These are phyloP conservation scores for Ogataea degrootiae DNA, from an alignment of 805 yeast species.

Conservation along the genomic window DNA sequence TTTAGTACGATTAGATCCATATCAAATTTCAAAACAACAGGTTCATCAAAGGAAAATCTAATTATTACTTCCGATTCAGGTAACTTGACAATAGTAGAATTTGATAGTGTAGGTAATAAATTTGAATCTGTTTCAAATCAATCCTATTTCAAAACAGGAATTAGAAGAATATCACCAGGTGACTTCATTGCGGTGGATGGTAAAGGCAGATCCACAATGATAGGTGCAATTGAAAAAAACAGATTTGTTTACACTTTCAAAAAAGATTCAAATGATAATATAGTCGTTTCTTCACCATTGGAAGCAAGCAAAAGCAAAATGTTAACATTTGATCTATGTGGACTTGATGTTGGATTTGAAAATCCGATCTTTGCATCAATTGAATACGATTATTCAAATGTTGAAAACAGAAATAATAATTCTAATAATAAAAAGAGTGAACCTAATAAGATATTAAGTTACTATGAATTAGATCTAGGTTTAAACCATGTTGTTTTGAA, in stretches of 20 bases:
- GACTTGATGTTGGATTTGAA: constrained; percentile 71
- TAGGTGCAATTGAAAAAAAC: constrained; percentile 68
- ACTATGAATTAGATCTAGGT: constrained; percentile 83
- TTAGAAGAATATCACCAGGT: constrained; percentile 74
- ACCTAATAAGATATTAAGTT: constrained; percentile 39
- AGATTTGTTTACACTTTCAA: constrained; percentile 66
- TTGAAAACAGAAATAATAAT: constrained; percentile 12
- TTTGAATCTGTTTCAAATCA: constrained; percentile 49
- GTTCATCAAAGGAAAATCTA: constrained; percentile 51
- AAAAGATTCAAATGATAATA: constrained; percentile 39
- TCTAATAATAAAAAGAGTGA: background rate
- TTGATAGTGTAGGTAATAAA: constrained; percentile 20
- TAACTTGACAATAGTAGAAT: constrained; percentile 44
- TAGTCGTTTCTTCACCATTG: constrained; percentile 66
- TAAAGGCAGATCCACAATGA: constrained; percentile 60
- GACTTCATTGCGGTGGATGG: constrained; percentile 67
- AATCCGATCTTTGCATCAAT: constrained; percentile 83
- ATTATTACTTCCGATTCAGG: constrained; percentile 80
- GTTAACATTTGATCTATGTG: constrained; percentile 50
- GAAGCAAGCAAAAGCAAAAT: constrained; percentile 52
- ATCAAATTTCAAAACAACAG: constrained; percentile 47
- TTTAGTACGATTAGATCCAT: constrained; percentile 58
- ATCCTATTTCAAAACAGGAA: constrained; percentile 69
- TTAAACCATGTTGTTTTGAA: constrained; percentile 66
- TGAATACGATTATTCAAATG: constrained; percentile 52